These are phyloP conservation scores for Ottelia alismoides DNA, from an alignment of 106 monocot species.

Conservation along the genomic window DNA sequence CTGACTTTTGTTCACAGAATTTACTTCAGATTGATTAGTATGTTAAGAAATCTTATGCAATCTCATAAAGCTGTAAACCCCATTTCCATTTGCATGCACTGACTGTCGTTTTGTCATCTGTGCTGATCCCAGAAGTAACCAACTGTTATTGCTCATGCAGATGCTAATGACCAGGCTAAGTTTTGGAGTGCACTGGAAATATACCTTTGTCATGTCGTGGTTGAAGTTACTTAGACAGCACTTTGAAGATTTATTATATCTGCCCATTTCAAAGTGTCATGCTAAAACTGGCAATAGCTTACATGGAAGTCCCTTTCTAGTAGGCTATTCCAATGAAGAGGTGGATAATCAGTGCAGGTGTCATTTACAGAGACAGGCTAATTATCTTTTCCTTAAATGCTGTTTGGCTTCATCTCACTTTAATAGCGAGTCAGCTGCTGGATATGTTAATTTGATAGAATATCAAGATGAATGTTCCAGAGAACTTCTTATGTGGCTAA, in stretches of 20 bases:
- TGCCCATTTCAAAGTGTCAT: conserved; percentile 20
- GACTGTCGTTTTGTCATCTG: not conserved
- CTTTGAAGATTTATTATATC: conserved; percentile 60
- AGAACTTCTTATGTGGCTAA: conserved; percentile 56
- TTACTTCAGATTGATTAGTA: not conserved
- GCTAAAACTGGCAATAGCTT: conserved; percentile 22
- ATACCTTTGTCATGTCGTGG: conserved; percentile 30
- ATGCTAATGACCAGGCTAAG: conserved; percentile 73
- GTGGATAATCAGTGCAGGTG: conserved; percentile 9
- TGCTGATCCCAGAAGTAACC: no score
- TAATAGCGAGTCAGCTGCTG: conserved; percentile 11
- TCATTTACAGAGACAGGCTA: conserved; percentile 60
- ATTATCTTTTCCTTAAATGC: conserved; percentile 57
- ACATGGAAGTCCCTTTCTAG: conserved; percentile 69
- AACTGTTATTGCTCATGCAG: no score
- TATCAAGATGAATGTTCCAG: conserved; percentile 19
- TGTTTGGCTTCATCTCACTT: conserved; percentile 32
- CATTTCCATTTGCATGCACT: not conserved
- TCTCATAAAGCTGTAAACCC: not conserved
- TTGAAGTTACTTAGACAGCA: conserved; percentile 34
- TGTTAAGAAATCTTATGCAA: not conserved
- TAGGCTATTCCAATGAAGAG: conserved; percentile 10
- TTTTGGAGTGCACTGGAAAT: conserved; percentile 21
- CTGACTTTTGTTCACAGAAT: no score
- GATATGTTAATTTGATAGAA: conserved; percentile 17